Base-by-base conservation (phyloP, 176 grass and related monocot species). In the Poa pratensis region DNA sequence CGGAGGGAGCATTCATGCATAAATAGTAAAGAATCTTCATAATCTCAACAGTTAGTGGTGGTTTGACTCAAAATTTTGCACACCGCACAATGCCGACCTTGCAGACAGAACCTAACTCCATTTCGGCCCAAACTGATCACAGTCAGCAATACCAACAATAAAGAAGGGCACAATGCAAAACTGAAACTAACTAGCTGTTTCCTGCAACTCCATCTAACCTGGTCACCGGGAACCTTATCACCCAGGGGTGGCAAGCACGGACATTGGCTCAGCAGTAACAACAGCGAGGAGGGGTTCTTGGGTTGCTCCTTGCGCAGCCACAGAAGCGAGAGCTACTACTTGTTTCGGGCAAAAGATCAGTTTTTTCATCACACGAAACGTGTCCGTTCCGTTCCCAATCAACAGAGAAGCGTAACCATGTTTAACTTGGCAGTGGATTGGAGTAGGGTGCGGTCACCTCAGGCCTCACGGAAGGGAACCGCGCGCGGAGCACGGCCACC, bases 381-480 rank as follows among this genome's bases (percentile, higher is more conserved):
- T 67, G 22, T 60, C 18, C 37, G 58, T 15, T 39, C 37, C 37
- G 37, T 39, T 59, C 51, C 58, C 15, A 76, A 49, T 45, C 53
- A 61, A 12, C 67, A 50, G 8, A 18, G 49, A 59, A 54, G 35
- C 24, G 6, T 6, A 18, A 12, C 7, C 23, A 71, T 27, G 15
- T 43, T 9, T 9, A 28, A 62, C 2, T 23, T 35, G 1, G 37
- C 6, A 80, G 40, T 45, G 27, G 43, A 49, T 37, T 28, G 3
- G 49, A 42, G 69, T 26, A 42, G 40, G 22, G 18, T 34, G 28
- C 28, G 23, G 52, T 83, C 69, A 88, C 87, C 87, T 88, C 55
- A 20, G 45, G 50, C 78, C 50, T 73, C 43, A 69, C 73, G 84
- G 80, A 59, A 19, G 75, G 80, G 84, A 87, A 87, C 35, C 69